phyloP scores from a whole-genome alignment of 2,329 filamentous ascomycete species.

The Epichloe festucae region DNA sequence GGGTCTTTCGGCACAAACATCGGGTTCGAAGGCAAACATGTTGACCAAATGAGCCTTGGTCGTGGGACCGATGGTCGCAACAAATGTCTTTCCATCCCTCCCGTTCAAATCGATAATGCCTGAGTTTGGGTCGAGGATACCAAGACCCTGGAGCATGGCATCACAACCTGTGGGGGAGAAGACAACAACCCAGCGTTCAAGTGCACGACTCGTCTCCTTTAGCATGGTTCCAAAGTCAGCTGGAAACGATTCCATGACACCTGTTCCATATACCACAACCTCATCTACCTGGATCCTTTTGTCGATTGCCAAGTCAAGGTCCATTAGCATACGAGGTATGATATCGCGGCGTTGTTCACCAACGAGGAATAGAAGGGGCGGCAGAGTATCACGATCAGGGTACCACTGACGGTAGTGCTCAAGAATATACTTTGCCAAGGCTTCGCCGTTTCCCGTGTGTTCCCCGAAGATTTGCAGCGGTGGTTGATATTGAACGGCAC shows the following conservation, averaged over 20 bases:
- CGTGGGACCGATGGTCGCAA: conserved; percentile 89
- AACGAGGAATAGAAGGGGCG: conserved; percentile 70
- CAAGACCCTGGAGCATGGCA: conserved; percentile 42
- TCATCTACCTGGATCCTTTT: conserved; percentile 59
- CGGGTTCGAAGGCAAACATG: conserved; percentile 53
- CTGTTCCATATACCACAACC: conserved; percentile 75
- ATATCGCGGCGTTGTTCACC: conserved; percentile 83
- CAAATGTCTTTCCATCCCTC: conserved; percentile 36
- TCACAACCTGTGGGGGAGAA: conserved; percentile 56
- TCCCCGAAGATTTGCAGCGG: conserved; percentile 57
- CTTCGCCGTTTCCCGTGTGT: conserved; percentile 75
- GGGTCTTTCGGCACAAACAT: conserved; percentile 71
- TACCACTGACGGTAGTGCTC: conserved; percentile 55
- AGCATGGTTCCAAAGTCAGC: conserved; percentile 47
- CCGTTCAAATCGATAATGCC: conserved; percentile 21
- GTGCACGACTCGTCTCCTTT: conserved; percentile 25
- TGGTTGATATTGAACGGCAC: conserved; percentile 35
- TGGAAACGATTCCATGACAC: conserved; percentile 67
- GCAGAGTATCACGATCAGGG: conserved; percentile 29
- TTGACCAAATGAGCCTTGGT: conserved; percentile 61
- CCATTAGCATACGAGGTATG: conserved; percentile 70
- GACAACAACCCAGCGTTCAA: conserved; percentile 59
- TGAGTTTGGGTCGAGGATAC: conserved; percentile 33
- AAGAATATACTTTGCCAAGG: conserved; percentile 65
- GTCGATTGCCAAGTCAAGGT: conserved; percentile 31